Evolutionary conservation across 495 filamentous ascomycete species (phyloP).

Genomic region (Podospora comata): DNA sequence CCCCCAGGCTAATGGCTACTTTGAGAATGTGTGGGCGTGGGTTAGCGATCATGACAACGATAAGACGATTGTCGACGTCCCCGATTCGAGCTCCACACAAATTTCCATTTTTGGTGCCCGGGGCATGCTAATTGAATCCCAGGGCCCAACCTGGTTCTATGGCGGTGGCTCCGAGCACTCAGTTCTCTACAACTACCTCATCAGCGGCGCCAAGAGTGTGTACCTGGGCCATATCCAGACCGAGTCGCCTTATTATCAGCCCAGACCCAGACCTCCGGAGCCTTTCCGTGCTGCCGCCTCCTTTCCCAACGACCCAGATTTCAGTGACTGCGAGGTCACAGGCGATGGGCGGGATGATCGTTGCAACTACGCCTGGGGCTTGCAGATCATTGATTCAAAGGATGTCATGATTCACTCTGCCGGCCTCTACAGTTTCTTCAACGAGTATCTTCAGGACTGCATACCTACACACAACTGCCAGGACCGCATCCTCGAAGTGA

Average conservation of each 20-base stretch:
- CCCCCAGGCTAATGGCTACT: conserved; percentile 62
- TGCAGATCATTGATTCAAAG: conserved; percentile 20
- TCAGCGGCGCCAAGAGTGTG: conserved; percentile 68
- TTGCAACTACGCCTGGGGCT: conserved; percentile 29
- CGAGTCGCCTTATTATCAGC: conserved; percentile 85
- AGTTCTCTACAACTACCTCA: conserved; percentile 76
- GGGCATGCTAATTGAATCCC: conserved; percentile 66
- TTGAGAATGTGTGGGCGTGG: conserved; percentile 94
- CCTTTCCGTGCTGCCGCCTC: conserved; percentile 46
- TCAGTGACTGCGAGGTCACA: conserved; percentile 3
- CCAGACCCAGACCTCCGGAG: conserved; percentile 64
- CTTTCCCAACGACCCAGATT: conserved; percentile 22
- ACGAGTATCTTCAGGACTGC: conserved; percentile 65
- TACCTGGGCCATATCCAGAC: conserved; percentile 78
- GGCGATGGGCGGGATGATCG: conserved; percentile 9
- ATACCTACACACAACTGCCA: conserved; percentile 70
- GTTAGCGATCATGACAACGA: conserved; percentile 88
- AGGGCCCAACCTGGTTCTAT: conserved; percentile 46
- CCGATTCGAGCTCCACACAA: conserved; percentile 8
- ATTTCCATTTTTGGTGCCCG: conserved; percentile 68
- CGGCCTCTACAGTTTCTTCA: conserved; percentile 31
- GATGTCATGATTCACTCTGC: conserved; percentile 28
- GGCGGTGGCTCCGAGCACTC: conserved; percentile 59
- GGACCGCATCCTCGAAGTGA: conserved; percentile 30
- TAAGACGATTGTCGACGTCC: conserved; percentile 43